Evolutionary conservation across 306 rosid genomes (phyloP).

Genomic region (Carpinus fangiana): DNA sequence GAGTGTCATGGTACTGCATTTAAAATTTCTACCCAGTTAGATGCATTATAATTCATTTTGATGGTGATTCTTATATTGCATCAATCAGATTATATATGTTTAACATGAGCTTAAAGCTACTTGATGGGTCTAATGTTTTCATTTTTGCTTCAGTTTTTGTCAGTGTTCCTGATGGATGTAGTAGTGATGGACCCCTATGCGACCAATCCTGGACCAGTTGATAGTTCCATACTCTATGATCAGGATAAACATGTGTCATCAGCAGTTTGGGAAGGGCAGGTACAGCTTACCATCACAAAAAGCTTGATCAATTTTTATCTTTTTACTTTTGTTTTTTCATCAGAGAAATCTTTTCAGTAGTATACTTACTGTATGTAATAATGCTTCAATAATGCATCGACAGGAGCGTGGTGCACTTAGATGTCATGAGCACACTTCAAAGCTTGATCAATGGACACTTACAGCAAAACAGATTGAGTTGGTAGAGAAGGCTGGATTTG

Average conservation of each 20-base stretch:
- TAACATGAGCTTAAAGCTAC: slow-evolving; percentile 9
- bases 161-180: slow-evolving; percentile 60
- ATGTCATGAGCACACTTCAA: slow-evolving; percentile 98
- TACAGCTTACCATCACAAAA: slow-evolving; percentile 36
- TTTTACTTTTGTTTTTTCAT: neutral
- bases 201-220: slow-evolving; percentile 93
- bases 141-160: slow-evolving; percentile 24
- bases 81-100: neutral
- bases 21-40: neutral
- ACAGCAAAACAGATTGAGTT: slow-evolving; percentile 68
- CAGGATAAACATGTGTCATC: slow-evolving; percentile 98
- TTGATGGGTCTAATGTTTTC: slow-evolving; percentile 15
- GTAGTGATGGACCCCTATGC: slow-evolving; percentile 66
- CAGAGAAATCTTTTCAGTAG: slow-evolving; percentile 6
- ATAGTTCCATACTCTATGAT: slow-evolving; percentile 85
- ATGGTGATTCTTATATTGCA: neutral
- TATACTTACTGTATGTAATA: slow-evolving; percentile 3
- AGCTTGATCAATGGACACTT: slow-evolving; percentile 95
- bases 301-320: slow-evolving; percentile 9
- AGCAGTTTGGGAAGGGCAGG: slow-evolving; percentile 99
- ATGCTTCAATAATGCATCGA: slow-evolving; percentile 19
- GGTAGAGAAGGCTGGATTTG: slow-evolving; percentile 90
- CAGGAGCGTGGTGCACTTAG: slow-evolving; percentile 99
- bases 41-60: neutral
- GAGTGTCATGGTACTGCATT: neutral